phyloP scores from a whole-genome alignment of 2,329 filamentous ascomycete genomes.

The Chaetomiaceae sp. region DNA sequence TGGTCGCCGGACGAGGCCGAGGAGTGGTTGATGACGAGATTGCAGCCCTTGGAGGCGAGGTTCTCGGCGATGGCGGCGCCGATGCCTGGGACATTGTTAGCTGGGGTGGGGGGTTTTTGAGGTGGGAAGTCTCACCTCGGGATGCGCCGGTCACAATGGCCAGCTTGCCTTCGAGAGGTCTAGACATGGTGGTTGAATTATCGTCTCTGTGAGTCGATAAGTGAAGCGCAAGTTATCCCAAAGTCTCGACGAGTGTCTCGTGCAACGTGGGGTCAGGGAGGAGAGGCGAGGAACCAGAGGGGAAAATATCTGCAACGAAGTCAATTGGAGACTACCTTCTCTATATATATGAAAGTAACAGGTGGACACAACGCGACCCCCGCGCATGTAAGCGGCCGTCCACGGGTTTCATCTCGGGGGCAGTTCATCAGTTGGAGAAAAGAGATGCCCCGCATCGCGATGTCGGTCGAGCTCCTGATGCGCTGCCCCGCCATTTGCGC shows the following conservation, averaged over 20 bases:
- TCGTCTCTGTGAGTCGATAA: background rate
- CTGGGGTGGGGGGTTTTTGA: background rate
- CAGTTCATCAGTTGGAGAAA: slow-evolving; percentile 15
- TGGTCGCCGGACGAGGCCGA: slow-evolving; percentile 34
- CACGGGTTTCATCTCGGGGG: no score
- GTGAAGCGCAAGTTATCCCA: no score
- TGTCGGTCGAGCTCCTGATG: slow-evolving; percentile 13
- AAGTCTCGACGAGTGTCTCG: background rate
- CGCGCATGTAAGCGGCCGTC: background rate
- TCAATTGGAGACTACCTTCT: background rate
- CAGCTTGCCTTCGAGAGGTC: slow-evolving; percentile 65
- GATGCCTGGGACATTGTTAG: slow-evolving; percentile 56
- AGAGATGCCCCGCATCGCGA: slow-evolving; percentile 19
- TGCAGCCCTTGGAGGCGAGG: slow-evolving; percentile 66
- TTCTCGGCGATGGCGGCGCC: slow-evolving; percentile 61
- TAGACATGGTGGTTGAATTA: slow-evolving; percentile 29
- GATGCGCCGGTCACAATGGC: slow-evolving; percentile 77
- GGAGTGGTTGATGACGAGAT: slow-evolving; percentile 68
- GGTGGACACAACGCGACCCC: slow-evolving; percentile 3
- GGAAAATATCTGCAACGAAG: background rate
- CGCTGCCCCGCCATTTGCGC: slow-evolving; percentile 29
- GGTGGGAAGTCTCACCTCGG: slow-evolving; percentile 53
- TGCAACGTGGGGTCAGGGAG: background rate
- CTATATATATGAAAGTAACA: slow-evolving; percentile 2
- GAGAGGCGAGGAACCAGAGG: background rate